Conservation (phyloP, 495 filamentous ascomycete species). For the Neurospora discreta region DNA sequence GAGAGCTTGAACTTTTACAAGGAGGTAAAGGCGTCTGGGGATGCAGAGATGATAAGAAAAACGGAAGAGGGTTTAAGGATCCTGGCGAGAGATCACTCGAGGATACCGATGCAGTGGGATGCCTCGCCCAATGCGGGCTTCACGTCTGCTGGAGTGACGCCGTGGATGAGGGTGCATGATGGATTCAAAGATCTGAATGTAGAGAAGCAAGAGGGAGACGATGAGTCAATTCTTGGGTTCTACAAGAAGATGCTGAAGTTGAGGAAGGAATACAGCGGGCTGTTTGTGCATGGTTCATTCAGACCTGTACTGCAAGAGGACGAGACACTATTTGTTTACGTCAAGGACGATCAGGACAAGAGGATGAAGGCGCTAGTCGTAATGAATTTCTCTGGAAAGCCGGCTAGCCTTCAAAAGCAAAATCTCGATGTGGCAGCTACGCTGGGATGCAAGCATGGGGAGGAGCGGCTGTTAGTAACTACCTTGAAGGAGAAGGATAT, state of each 20-base stretch:
- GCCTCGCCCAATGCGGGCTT: constrained; percentile 41
- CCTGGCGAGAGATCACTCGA: constrained; percentile 49
- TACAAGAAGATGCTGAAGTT: constrained; percentile 33
- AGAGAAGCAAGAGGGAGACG: constrained; percentile 24
- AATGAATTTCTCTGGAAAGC: constrained; percentile 10
- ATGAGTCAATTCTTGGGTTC: constrained; percentile 31
- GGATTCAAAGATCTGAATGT: constrained; percentile 34
- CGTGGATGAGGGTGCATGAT: constrained; percentile 46
- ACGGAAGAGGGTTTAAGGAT: constrained; percentile 31
- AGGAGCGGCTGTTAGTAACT: background rate
- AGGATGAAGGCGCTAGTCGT: constrained; percentile 7
- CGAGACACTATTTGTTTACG: constrained; percentile 6
- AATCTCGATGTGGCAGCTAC: background rate
- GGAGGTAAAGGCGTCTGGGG: constrained; percentile 16
- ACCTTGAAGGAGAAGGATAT: background rate
- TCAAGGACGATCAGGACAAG: constrained; percentile 2
- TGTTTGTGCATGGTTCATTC: constrained; percentile 54
- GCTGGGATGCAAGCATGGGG: background rate
- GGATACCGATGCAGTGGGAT: constrained; percentile 55
- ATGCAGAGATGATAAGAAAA: constrained; percentile 23
- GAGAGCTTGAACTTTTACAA: constrained; percentile 50
- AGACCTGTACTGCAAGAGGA: constrained; percentile 18
- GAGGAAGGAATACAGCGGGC: constrained; percentile 39
- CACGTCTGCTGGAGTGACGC: constrained; percentile 18
- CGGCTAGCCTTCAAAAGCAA: background rate